Evolutionary conservation across 2,329 filamentous ascomycete species (phyloP), one percentile per base, ranked within the genome.

Genomic region (Talaromyces sp.): DNA sequence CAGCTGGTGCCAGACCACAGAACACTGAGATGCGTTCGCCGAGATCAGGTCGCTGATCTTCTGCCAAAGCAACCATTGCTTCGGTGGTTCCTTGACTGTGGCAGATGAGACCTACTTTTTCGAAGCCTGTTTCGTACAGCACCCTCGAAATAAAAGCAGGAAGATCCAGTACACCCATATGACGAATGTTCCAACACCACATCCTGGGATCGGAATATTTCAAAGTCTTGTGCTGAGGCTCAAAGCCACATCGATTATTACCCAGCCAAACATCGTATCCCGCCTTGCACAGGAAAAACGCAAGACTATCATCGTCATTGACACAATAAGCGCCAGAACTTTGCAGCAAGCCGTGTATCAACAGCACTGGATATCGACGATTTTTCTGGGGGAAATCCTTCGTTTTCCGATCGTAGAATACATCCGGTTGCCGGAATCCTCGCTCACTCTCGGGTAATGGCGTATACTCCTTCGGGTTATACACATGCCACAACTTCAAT

Each of bases 251-350:
- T 22, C 94, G 86, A 74, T 97, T 97, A 79, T 97, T 96, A 4
- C 94, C 94, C 17, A 97, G 83, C 93, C 93, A 98, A 45, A 98
- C 92, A 75, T 98, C 94, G 77, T 92, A 97, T 1, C 93, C 93
- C 0, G 90, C 88, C 78, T 97, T 97, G 77, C 91, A 93, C 8
- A 98, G 87, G 80, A 90, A 96, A 78, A 97, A 97, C 0, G 94
- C 93, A 8, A 97, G 84, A 31, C 90, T 94, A 69, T 92, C 88
- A 68, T 97, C 93, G 72, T 97, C 93, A 74, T 94, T 96, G 69
- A 89, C 89, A 76, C 93, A 97, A 74, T 92, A 97, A 0, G 93
- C 91, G 3, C 94, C 93, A 0, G 92, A 87, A 62, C 90, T 93
- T 78, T 98, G 94, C 7, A 98, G 81, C 2, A 97, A 83, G 0